Conservation (phyloP, 345 rosid genomes). For the Hibiscus tridactylites region DNA sequence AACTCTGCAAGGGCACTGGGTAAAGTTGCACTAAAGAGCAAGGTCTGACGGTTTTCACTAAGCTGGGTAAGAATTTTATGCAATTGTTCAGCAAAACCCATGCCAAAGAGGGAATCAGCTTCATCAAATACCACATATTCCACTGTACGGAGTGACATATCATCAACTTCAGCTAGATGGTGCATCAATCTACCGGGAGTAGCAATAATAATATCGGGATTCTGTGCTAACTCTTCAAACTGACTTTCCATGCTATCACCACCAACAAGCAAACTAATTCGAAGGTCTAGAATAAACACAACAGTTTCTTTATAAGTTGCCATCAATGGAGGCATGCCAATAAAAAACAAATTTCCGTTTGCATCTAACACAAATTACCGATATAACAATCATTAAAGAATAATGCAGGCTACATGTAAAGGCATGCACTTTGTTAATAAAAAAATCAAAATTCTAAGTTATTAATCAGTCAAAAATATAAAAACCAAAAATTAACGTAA, state of each 20-base stretch:
- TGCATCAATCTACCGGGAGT: conserved; percentile 97
- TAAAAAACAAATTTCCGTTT: background rate
- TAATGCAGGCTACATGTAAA: background rate
- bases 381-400: background rate
- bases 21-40: conserved; percentile 92
- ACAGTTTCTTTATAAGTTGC: background rate
- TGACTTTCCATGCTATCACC: conserved; percentile 94
- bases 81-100: conserved; percentile 91
- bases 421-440: background rate
- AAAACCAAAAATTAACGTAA: background rate
- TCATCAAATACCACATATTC: conserved; percentile 98
- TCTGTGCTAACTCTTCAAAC: conserved; percentile 85
- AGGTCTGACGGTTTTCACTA: conserved; percentile 85
- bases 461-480: background rate
- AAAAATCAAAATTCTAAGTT: background rate
- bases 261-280: conserved; percentile 78
- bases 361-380: background rate
- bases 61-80: conserved; percentile 70
- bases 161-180: conserved; percentile 84
- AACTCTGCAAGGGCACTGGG: conserved; percentile 98
- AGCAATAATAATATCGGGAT: conserved; percentile 89
- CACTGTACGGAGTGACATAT: conserved; percentile 70
- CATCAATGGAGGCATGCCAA: background rate
- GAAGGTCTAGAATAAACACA: conserved; percentile 48
- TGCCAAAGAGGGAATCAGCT: conserved; percentile 85